phyloP scores from a whole-genome alignment of 2,329 filamentous ascomycete species.

The Davidsoniella virescens region DNA sequence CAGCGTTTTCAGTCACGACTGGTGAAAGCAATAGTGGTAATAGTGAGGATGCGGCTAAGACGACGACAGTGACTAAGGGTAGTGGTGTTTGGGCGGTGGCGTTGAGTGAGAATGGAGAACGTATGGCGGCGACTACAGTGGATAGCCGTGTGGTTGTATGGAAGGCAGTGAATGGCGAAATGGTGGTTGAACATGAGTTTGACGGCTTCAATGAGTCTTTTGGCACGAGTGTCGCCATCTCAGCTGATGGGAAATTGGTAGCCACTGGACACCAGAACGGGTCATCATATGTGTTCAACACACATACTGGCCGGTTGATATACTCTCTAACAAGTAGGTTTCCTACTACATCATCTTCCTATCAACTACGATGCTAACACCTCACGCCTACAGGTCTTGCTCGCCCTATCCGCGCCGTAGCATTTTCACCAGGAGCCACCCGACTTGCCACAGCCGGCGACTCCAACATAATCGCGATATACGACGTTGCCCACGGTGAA shows the following conservation, averaged over 20 bases:
- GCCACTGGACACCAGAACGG: conserved; percentile 90
- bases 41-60: conserved; percentile 22
- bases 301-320: conserved; percentile 66
- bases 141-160: conserved; percentile 9
- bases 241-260: conserved; percentile 63
- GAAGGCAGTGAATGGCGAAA: conserved; percentile 45
- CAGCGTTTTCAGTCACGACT: conserved; percentile 13
- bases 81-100: conserved; percentile 78
- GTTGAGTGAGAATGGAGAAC: conserved; percentile 68
- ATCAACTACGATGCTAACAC: background rate
- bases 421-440: conserved; percentile 74
- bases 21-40: conserved; percentile 23
- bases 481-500: conserved; percentile 83
- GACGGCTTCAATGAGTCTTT: conserved; percentile 57
- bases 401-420: conserved; percentile 50
- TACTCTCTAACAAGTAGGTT: conserved; percentile 63
- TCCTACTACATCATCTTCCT: background rate
- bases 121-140: conserved; percentile 72
- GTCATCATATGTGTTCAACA: conserved; percentile 86
- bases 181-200: conserved; percentile 71
- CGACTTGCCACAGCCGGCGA: conserved; percentile 84
- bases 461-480: conserved; percentile 73
- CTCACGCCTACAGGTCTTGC: conserved; percentile 1
- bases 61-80: conserved; percentile 25
- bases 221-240: conserved; percentile 73